Percentiles rank a stretch among this genome's conserved stretches.
Evolutionary conservation across 345 rosid genomes (phyloP).

Genomic region (Diplotaxis tenuifolia): DNA sequence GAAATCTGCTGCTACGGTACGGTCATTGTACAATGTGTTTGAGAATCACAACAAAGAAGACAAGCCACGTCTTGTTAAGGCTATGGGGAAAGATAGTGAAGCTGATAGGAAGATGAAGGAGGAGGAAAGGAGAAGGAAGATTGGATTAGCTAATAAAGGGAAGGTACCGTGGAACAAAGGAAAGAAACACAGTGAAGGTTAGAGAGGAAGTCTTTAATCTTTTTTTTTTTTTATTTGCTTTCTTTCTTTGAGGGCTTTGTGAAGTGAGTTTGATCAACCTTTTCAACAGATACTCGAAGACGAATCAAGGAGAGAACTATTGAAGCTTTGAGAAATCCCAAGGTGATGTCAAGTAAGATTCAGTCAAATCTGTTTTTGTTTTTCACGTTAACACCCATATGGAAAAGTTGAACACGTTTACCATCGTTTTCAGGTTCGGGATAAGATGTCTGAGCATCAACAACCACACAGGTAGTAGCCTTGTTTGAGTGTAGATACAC

Average conservation of each 20-base stretch:
- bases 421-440: constrained; percentile 54
- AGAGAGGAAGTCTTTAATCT: not conserved
- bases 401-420: not conserved
- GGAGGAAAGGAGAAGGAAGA: constrained; percentile 57
- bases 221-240: not conserved
- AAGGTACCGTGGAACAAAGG: constrained; percentile 89
- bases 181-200: constrained; percentile 64
- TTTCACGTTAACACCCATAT: not conserved
- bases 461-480: constrained; percentile 72
- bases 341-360: constrained; percentile 91
- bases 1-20: constrained; percentile 21
- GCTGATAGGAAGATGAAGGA: constrained; percentile 39
- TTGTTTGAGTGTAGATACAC: not conserved
- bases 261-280: constrained; percentile 22
- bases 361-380: constrained; percentile 19
- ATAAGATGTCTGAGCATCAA: constrained; percentile 67
- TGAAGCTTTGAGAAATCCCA: constrained; percentile 82
- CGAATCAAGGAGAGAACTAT: constrained; percentile 74
- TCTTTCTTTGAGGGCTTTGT: not conserved
- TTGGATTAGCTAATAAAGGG: constrained; percentile 74
- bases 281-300: constrained; percentile 59
- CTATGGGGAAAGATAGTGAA: constrained; percentile 28
- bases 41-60: constrained; percentile 15
- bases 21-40: constrained; percentile 25
- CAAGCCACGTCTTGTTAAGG: constrained; percentile 20